Percentiles rank a stretch among this genome's conserved stretches.
Conservation (phyloP, 1,139 yeast genomes). For the Debaryomycetaceae sp. region DNA sequence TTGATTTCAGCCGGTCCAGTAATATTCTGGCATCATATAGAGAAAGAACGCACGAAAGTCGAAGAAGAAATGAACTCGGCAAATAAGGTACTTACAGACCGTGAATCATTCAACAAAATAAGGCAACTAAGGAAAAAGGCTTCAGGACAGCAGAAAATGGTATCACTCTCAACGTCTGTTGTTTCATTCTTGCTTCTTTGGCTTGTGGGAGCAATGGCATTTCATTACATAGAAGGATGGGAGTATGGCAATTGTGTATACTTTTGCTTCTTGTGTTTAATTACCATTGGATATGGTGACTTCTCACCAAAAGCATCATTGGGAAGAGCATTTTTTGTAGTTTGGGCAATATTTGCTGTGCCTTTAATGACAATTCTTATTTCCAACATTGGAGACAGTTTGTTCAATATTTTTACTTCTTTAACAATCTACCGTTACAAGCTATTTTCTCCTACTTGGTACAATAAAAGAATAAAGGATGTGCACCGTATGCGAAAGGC, state of each 20-base stretch:
- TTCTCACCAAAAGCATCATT: constrained; percentile 58
- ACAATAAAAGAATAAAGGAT: too few relatives aligned
- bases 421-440: too few relatives aligned
- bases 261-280: constrained; percentile 68
- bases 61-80: constrained; percentile 16
- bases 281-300: constrained; percentile 87
- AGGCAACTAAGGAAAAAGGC: constrained; percentile 43
- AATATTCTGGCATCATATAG: constrained; percentile 60
- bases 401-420: constrained; percentile 21
- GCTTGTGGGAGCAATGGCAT: constrained; percentile 69
- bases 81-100: constrained; percentile 21
- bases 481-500: too few relatives aligned
- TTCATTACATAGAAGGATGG: constrained; percentile 63
- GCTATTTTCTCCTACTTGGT: too few relatives aligned
- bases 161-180: constrained; percentile 40
- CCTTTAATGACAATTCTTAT: constrained; percentile 84
- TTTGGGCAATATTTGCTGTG: constrained; percentile 79
- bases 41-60: constrained; percentile 26
- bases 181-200: constrained; percentile 55
- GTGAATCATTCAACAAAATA: constrained; percentile 54
- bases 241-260: constrained; percentile 64
- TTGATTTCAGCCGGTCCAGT: constrained; percentile 59
- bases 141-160: constrained; percentile 21
- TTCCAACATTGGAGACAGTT: constrained; percentile 65
- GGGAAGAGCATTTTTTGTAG: constrained; percentile 69